Evolutionary conservation across 2,329 filamentous ascomycete genomes (phyloP).

Genomic region (Dactylonectria macrodidyma): DNA sequence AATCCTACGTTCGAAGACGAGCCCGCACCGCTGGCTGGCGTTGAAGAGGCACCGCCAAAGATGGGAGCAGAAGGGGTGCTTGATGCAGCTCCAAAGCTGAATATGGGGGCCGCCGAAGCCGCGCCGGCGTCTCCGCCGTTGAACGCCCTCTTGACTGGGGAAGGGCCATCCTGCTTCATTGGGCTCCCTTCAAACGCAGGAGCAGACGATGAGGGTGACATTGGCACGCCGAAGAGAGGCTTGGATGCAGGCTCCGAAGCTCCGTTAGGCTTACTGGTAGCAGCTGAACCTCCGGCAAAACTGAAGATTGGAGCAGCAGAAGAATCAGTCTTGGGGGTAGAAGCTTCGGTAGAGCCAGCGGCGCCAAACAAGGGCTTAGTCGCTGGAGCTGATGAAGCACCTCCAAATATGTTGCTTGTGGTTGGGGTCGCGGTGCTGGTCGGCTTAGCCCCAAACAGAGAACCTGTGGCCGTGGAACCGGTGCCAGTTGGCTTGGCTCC

Average conservation of each 20-base stretch:
- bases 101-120: constrained; percentile 49
- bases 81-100: constrained; percentile 53
- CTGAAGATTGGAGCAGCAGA: constrained; percentile 50
- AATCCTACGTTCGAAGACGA: constrained; percentile 38
- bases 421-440: constrained; percentile 35
- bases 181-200: constrained; percentile 59
- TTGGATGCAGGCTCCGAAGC: constrained; percentile 49
- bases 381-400: constrained; percentile 38
- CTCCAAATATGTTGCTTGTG: constrained; percentile 51
- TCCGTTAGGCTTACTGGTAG: constrained; percentile 48
- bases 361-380: constrained; percentile 51
- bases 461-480: constrained; percentile 33
- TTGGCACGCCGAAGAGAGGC: constrained; percentile 56
- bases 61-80: constrained; percentile 45
- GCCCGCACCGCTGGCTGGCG: constrained; percentile 37
- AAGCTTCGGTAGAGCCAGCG: constrained; percentile 31
- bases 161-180: constrained; percentile 60
- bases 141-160: constrained; percentile 55
- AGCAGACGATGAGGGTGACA: constrained; percentile 50
- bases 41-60: constrained; percentile 52
- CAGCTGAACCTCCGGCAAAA: constrained; percentile 50
- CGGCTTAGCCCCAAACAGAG: constrained; percentile 51
- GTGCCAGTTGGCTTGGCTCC: constrained; percentile 46
- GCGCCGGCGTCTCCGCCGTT: constrained; percentile 43
- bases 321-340: constrained; percentile 43